Evolutionary conservation across 768 basidiomycete genomes (phyloP).

Genomic region (Galerina marginata): DNA sequence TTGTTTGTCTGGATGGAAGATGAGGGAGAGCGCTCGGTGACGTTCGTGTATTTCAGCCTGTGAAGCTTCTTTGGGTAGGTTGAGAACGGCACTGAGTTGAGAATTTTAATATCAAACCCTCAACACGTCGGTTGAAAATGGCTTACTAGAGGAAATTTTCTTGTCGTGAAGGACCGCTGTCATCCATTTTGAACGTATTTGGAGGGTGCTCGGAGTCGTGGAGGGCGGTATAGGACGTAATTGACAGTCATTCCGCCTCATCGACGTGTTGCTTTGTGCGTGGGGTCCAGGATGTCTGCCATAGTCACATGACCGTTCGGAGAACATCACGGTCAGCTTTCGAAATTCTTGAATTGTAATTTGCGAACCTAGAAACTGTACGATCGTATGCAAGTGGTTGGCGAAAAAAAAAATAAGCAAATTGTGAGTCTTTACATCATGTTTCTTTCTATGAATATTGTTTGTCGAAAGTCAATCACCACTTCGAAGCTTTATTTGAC

Average conservation of each 20-base stretch:
- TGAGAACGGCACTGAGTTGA: conserved; percentile 63
- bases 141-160: conserved; percentile 1
- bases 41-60: conserved; percentile 75
- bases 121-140: not conserved
- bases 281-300: not conserved
- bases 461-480: no score
- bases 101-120: not conserved
- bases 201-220: not conserved
- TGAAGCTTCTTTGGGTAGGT: conserved; percentile 67
- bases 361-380: no score
- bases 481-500: no score
- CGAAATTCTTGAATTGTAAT: no score
- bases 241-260: no score
- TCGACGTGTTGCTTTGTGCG: not conserved
- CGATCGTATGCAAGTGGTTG: no score
- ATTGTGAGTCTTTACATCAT: no score
- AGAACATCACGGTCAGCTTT: no score
- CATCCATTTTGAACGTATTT: no score
- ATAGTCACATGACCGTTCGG: not conserved
- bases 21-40: conserved; percentile 71
- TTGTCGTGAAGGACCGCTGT: no score
- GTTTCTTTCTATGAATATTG: no score
- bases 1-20: conserved; percentile 89
- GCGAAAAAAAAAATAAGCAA: no score
- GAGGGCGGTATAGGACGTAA: not conserved